Conservation (phyloP, 331 rosid species). For the Erythrophleum ivorense region DNA sequence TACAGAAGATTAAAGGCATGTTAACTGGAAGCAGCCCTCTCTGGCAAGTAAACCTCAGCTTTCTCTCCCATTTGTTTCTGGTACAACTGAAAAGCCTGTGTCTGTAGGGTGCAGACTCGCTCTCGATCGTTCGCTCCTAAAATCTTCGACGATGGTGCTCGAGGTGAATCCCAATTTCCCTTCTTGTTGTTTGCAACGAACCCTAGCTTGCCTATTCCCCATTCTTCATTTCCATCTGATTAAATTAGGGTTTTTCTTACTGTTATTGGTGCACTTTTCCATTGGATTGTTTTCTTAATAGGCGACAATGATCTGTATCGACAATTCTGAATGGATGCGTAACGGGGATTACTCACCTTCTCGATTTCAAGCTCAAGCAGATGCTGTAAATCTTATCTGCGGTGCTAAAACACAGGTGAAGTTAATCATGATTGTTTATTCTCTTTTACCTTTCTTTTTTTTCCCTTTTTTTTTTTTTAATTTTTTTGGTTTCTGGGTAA, state of each 20-base stretch:
- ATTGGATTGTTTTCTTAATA: constrained; percentile 24
- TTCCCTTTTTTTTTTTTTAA: neutral
- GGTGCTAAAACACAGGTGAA: constrained; percentile 96
- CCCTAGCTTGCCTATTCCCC: neutral
- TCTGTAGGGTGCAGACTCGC: neutral
- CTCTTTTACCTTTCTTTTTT: neutral
- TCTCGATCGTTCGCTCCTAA: constrained; percentile 29
- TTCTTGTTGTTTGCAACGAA: neutral
- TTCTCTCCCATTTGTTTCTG: neutral
- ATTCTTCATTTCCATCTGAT: neutral
- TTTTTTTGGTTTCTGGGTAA: constrained; percentile 6
- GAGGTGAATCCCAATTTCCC: constrained; percentile 57
- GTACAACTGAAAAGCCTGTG: neutral
- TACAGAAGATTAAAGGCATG: neutral
- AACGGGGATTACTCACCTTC: constrained; percentile 89
- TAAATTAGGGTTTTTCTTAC: constrained; percentile 58
- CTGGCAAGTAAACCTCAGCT: constrained; percentile 45
- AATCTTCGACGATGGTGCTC: constrained; percentile 80
- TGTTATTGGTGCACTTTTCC: constrained; percentile 1
- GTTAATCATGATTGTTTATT: neutral
- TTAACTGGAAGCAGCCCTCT: constrained; percentile 29
- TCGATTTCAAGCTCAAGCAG: constrained; percentile 93
- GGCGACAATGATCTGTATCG: constrained; percentile 98
- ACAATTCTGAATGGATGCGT: constrained; percentile 98
- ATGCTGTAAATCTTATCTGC: constrained; percentile 89